Conservation (phyloP, 2,329 filamentous ascomycete genomes). For the Ceratocystis cacaofunesta region DNA sequence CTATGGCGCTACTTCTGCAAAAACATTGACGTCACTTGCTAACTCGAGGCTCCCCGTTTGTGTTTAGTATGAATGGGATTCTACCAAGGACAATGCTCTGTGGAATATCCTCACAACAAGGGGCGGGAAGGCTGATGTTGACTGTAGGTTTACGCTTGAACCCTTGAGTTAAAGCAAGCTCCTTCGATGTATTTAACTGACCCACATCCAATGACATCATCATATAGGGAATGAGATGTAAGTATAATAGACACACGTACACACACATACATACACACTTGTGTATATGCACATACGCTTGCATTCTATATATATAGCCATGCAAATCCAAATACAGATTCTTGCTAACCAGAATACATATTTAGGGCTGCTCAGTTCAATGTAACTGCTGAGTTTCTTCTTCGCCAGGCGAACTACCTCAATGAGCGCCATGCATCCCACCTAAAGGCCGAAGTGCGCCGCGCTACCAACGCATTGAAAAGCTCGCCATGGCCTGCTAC, state of each 20-base stretch:
- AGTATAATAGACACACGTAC: slow-evolving; percentile 21
- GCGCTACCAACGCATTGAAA: slow-evolving; percentile 44
- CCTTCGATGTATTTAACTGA: slow-evolving; percentile 18
- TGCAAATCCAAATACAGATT: too few relatives aligned
- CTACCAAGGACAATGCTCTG: slow-evolving; percentile 68
- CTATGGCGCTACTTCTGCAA: neutral
- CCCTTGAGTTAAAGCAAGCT: neutral
- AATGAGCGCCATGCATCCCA: slow-evolving; percentile 84
- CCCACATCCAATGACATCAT: slow-evolving; percentile 11
- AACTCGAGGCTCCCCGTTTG: neutral
- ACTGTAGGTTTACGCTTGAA: slow-evolving; percentile 47
- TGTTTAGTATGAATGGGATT: slow-evolving; percentile 51
- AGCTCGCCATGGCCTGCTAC: slow-evolving; percentile 40
- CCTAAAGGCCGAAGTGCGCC: slow-evolving; percentile 78
- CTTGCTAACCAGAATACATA: slow-evolving; percentile 1
- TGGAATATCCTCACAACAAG: slow-evolving; percentile 82
- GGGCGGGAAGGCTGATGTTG: slow-evolving; percentile 59
- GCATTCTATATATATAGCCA: neutral
- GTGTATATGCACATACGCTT: too few relatives aligned
- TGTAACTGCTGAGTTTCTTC: slow-evolving; percentile 73
- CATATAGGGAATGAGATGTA: slow-evolving; percentile 60
- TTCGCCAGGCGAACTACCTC: slow-evolving; percentile 86
- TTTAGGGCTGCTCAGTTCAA: slow-evolving; percentile 58
- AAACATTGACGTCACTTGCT: neutral
- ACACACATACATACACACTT: neutral